A percentile compares a stretch with the other conserved stretches of the same genome.
Conservation (phyloP, 2,329 filamentous ascomycete genomes). For the Beauveria sp. region DNA sequence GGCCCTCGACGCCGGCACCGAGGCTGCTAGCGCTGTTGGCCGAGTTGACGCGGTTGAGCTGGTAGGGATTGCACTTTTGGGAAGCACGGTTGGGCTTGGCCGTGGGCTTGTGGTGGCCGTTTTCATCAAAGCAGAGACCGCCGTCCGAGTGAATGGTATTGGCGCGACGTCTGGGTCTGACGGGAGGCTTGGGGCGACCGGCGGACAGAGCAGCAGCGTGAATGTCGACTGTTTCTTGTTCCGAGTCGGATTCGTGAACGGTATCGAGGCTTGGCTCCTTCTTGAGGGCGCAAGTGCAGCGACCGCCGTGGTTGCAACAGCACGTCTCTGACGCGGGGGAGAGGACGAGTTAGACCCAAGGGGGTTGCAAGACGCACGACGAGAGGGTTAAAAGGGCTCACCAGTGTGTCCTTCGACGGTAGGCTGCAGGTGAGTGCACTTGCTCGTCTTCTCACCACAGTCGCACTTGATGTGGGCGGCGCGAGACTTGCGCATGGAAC, state of each 20-base stretch:
- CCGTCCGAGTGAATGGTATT: slow-evolving; percentile 56
- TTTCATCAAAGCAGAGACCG: slow-evolving; percentile 51
- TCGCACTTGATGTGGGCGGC: slow-evolving; percentile 94
- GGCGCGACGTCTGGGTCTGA: slow-evolving; percentile 45
- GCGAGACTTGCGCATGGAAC: slow-evolving; percentile 90
- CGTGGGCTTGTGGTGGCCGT: slow-evolving; percentile 56
- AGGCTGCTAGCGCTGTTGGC: slow-evolving; percentile 45
- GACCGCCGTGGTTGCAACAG: slow-evolving; percentile 62
- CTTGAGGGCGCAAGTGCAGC: slow-evolving; percentile 58
- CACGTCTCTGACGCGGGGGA: slow-evolving; percentile 47
- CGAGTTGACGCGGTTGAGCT: slow-evolving; percentile 50
- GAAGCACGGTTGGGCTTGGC: slow-evolving; percentile 53
- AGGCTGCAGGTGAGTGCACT: slow-evolving; percentile 53
- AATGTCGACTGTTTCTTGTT: slow-evolving; percentile 32
- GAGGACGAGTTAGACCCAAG: slow-evolving; percentile 10
- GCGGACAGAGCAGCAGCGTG: slow-evolving; percentile 20
- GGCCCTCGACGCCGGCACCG: slow-evolving; percentile 33
- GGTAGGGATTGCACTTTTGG: slow-evolving; percentile 56
- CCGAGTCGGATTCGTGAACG: slow-evolving; percentile 56
- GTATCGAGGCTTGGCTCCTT: slow-evolving; percentile 54
- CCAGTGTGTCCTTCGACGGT: slow-evolving; percentile 51
- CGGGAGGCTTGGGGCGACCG: slow-evolving; percentile 32
- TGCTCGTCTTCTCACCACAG: slow-evolving; percentile 85
- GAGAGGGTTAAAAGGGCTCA: slow-evolving; percentile 28
- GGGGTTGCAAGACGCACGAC: background rate